A percentile compares a stretch with the other conserved stretches of the same genome.
phyloP scores from a whole-genome alignment of 176 grass and related monocot genomes.

The Rhynchospora breviuscula region DNA sequence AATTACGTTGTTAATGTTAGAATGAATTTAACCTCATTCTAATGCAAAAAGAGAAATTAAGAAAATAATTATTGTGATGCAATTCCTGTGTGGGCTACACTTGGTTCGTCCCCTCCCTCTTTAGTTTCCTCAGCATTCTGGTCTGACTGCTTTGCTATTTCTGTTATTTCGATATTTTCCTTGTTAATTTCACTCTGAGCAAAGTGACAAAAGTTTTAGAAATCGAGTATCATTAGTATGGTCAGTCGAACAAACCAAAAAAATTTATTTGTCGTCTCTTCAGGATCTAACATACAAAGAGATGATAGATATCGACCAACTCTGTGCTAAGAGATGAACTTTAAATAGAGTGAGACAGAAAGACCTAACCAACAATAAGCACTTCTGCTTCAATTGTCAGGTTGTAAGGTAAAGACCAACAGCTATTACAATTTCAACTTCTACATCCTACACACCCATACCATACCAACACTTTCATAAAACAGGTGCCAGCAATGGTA shows the following conservation, averaged over 20 bases:
- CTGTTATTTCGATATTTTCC: background rate
- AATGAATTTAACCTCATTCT: background rate
- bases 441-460: background rate
- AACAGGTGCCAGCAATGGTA: constrained; percentile 26
- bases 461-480: constrained; percentile 21
- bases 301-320: background rate
- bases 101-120: background rate
- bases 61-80: background rate
- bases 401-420: background rate
- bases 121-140: background rate
- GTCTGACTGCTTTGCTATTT: background rate
- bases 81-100: background rate
- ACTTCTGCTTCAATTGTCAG: background rate
- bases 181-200: no score
- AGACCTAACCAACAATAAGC: background rate
- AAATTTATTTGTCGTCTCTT: no score
- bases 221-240: background rate
- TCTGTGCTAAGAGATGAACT: background rate
- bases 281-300: background rate
- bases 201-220: background rate
- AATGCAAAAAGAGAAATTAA: background rate
- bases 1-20: background rate
- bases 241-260: background rate
- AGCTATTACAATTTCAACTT: background rate
- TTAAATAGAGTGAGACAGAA: background rate